Evolutionary conservation across 2,329 filamentous ascomycete species (phyloP).

Genomic region (Phyllosticta paracitricarpa): DNA sequence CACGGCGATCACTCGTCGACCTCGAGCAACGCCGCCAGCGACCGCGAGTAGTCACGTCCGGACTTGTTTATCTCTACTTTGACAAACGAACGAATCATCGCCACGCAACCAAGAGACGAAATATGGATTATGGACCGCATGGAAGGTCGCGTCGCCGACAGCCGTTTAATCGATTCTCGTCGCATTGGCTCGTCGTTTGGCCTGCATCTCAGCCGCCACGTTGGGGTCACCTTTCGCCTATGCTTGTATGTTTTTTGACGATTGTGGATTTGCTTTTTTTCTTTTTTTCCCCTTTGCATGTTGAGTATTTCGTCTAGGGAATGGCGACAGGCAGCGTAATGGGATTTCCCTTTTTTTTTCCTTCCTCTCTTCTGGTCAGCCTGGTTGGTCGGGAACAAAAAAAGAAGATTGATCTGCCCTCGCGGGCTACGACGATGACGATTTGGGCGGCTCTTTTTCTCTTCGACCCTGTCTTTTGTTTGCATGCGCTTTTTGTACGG

Average conservation of each 20-base stretch:
- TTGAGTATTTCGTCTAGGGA: constrained; percentile 1
- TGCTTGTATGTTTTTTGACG: constrained; percentile 4
- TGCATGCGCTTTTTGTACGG: not conserved
- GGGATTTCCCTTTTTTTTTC: not conserved
- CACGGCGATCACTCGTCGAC: constrained; percentile 10
- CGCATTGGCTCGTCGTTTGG: constrained; percentile 6
- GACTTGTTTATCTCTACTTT: not conserved
- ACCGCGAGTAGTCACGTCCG: constrained; percentile 3
- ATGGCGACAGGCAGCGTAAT: not conserved
- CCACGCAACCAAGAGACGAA: not conserved
- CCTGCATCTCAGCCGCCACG: constrained; percentile 6
- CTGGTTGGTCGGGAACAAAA: constrained; percentile 8
- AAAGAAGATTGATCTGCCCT: constrained; percentile 10
- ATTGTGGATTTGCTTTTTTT: constrained; percentile 5
- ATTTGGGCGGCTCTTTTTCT: constrained; percentile 7
- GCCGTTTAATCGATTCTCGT: constrained; percentile 4
- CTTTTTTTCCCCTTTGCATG: constrained; percentile 2
- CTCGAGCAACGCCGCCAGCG: constrained; percentile 11
- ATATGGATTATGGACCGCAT: not conserved
- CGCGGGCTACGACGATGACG: constrained; percentile 11
- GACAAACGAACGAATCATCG: not conserved
- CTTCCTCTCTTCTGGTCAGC: constrained; percentile 2
- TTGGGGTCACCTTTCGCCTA: constrained; percentile 8
- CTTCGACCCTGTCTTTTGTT: not conserved
- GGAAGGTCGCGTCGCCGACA: constrained; percentile 7